These are phyloP conservation scores for Pelargonium citronellum DNA, from an alignment of 441 rosid genomes.

Conservation along the genomic window DNA sequence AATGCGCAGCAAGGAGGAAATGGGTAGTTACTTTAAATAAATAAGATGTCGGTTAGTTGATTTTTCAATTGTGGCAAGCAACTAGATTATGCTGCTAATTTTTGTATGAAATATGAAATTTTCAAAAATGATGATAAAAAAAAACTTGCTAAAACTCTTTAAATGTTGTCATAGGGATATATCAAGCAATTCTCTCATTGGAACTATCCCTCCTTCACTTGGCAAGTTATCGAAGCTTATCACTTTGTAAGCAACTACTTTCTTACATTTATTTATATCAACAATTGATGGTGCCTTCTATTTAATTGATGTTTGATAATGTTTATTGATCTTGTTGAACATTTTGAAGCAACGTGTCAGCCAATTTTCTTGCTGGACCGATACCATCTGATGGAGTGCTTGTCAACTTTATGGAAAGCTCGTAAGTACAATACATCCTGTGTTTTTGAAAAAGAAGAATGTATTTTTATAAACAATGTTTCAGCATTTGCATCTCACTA, in stretches of 20 bases:
- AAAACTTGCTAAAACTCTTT: background rate
- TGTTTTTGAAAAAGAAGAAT: conserved; percentile 6
- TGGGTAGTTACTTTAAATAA: too few relatives aligned
- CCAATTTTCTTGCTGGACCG: conserved; percentile 77
- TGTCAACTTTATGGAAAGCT: conserved; percentile 49
- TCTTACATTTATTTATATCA: conserved; percentile 16
- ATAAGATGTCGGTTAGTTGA: too few relatives aligned
- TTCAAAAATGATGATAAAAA: too few relatives aligned
- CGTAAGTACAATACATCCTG: conserved; percentile 47
- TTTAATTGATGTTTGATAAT: conserved; percentile 6
- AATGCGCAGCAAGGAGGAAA: too few relatives aligned
- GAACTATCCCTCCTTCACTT: conserved; percentile 67
- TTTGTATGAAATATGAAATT: too few relatives aligned
- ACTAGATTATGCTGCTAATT: too few relatives aligned
- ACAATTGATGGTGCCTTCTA: conserved; percentile 8
- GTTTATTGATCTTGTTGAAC: conserved; percentile 19
- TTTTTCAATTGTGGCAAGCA: too few relatives aligned
- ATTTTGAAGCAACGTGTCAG: conserved; percentile 65
- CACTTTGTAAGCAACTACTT: conserved; percentile 56
- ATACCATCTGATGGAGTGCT: conserved; percentile 79
- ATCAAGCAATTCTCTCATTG: conserved; percentile 77
- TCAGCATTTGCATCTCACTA: background rate
- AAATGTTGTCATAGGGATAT: conserved; percentile 48
- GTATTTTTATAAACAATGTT: background rate
- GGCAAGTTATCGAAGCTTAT: conserved; percentile 57